Conservation (phyloP, 352 stramenopile genomes). For the Elongisporangium undulatum region DNA sequence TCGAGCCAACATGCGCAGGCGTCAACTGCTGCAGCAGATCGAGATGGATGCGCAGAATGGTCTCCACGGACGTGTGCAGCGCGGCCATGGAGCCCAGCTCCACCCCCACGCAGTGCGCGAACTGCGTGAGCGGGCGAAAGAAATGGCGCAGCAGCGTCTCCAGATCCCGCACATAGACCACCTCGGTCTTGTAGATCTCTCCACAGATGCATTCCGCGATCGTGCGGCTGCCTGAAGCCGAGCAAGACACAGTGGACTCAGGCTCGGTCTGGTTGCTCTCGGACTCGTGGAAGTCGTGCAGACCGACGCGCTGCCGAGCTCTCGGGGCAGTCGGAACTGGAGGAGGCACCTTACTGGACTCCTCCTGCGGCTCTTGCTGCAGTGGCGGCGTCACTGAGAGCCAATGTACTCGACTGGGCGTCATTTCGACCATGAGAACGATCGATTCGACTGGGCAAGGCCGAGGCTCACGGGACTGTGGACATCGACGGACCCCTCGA, state of each 20-base stretch:
- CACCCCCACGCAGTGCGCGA: conserved; percentile 16
- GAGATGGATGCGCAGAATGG: conserved; percentile 30
- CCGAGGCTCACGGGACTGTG: neutral
- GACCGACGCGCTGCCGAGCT: neutral
- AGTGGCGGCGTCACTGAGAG: neutral
- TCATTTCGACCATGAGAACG: neutral
- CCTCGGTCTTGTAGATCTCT: conserved; percentile 27
- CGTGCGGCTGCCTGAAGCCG: neutral
- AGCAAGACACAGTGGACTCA: neutral
- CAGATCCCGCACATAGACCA: conserved; percentile 21
- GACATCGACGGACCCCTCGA: neutral
- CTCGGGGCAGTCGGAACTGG: neutral
- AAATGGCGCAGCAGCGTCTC: conserved; percentile 20
- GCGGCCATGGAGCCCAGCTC: conserved; percentile 20
- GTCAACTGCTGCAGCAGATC: conserved; percentile 19
- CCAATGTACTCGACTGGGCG: neutral
- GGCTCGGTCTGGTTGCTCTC: neutral
- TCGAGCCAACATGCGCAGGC: neutral
- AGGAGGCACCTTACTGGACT: neutral
- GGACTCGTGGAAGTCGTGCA: neutral
- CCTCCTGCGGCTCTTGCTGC: neutral
- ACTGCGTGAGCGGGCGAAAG: conserved; percentile 26
- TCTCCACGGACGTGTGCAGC: conserved; percentile 21
- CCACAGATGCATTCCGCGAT: conserved; percentile 18
- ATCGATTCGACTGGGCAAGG: neutral